A percentile compares a stretch with the other conserved stretches of the same genome.
Evolutionary conservation across 139 green algal species (phyloP).

Genomic region (Yamagishiella unicocca): DNA sequence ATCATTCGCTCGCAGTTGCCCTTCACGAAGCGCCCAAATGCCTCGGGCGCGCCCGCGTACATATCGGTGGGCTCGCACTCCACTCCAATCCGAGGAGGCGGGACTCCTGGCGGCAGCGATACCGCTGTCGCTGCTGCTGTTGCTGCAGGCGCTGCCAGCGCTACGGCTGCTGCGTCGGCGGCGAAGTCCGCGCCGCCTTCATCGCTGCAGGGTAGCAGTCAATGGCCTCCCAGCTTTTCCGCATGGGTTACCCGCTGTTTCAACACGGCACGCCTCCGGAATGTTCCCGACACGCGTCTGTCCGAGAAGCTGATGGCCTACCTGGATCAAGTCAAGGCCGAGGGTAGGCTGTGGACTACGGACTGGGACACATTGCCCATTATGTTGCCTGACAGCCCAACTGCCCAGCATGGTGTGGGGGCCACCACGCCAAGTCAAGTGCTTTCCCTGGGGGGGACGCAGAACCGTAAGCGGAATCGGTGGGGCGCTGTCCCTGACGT

Average conservation of each 20-base stretch:
- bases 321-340: slow-evolving; percentile 55
- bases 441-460: not conserved
- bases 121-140: not conserved
- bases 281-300: slow-evolving; percentile 35
- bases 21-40: not conserved
- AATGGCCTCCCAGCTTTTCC: slow-evolving; percentile 25
- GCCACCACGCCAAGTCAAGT: not conserved
- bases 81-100: not conserved
- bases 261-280: slow-evolving; percentile 17
- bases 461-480: slow-evolving; percentile 44
- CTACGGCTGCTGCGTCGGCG: not conserved
- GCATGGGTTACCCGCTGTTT: slow-evolving; percentile 66
- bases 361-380: slow-evolving; percentile 55
- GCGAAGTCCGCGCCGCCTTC: not conserved
- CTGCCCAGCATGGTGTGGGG: not conserved
- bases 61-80: slow-evolving; percentile 9
- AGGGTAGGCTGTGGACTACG: slow-evolving; percentile 55
- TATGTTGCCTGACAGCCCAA: not conserved
- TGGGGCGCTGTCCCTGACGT: slow-evolving; percentile 27
- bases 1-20: slow-evolving; percentile 39
- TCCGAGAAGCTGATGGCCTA: slow-evolving; percentile 47
- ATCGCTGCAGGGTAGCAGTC: not conserved
- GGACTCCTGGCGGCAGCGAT: not conserved
- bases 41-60: slow-evolving; percentile 2
- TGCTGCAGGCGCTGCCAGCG: not conserved